These are phyloP conservation scores for Rickenella mellea DNA, from an alignment of 768 basidiomycete genomes.

Conservation along the genomic window DNA sequence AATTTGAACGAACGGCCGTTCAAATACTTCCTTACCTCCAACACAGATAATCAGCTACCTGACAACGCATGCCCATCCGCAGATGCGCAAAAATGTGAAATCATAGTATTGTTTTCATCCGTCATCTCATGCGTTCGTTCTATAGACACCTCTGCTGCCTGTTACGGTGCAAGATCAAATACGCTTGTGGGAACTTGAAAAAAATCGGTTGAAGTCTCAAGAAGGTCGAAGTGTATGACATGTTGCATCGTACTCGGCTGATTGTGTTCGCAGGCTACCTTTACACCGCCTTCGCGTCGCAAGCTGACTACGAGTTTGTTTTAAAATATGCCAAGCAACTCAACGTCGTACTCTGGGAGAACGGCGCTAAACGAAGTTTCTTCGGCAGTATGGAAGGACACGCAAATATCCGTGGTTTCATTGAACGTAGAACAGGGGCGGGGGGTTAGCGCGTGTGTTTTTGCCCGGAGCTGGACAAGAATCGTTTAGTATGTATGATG, in stretches of 20 bases:
- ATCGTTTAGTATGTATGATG: too few species aligned
- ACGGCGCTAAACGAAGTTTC: constrained; percentile 60
- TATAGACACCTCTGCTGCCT: constrained; percentile 85
- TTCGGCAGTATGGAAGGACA: constrained; percentile 77
- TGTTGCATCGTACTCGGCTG: background rate
- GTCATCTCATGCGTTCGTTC: too few species aligned
- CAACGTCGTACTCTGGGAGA: constrained; percentile 81
- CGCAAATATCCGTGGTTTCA: constrained; percentile 68
- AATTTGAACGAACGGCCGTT: background rate
- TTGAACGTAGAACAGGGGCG: constrained; percentile 54
- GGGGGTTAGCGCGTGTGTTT: too few species aligned
- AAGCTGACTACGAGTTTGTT: constrained; percentile 82
- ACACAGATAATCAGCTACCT: constrained; percentile 90
- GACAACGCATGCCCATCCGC: constrained; percentile 89
- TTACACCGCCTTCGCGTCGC: constrained; percentile 80
- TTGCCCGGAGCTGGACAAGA: too few species aligned
- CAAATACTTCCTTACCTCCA: constrained; percentile 4
- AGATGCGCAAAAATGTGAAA: constrained; percentile 90
- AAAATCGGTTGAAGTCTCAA: constrained; percentile 79
- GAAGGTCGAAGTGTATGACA: constrained; percentile 50
- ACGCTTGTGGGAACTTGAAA: constrained; percentile 93
- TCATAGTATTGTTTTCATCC: constrained; percentile 1
- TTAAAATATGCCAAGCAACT: constrained; percentile 78
- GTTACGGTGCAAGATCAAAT: constrained; percentile 98
- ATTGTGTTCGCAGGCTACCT: constrained; percentile 55